Percentiles rank a stretch among this genome's conserved stretches.
These are phyloP conservation scores for Cryptosporidium viatorum DNA, from an alignment of 169 alveolate species.

Conservation along the genomic window DNA sequence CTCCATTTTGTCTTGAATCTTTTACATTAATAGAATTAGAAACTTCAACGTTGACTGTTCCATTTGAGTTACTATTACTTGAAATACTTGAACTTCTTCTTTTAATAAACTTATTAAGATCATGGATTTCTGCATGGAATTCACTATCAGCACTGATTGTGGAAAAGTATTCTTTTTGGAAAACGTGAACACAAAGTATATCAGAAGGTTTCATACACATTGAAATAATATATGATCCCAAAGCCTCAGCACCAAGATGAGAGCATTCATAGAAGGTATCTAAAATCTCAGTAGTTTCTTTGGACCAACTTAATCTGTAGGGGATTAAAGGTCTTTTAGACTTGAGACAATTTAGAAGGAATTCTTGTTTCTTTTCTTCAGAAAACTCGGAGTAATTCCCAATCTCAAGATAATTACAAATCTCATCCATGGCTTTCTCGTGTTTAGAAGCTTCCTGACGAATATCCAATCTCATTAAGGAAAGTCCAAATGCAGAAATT, in stretches of 20 bases:
- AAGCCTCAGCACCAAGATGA: slow-evolving; percentile 82
- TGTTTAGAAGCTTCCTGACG: slow-evolving; percentile 87
- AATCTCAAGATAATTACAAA: slow-evolving; percentile 78
- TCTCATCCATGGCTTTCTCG: slow-evolving; percentile 80
- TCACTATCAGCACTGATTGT: slow-evolving; percentile 74
- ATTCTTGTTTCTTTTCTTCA: slow-evolving; percentile 79
- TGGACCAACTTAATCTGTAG: slow-evolving; percentile 79
- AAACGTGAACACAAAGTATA: slow-evolving; percentile 81
- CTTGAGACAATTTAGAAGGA: slow-evolving; percentile 77
- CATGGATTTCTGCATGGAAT: slow-evolving; percentile 49
- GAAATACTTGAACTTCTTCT: slow-evolving; percentile 14
- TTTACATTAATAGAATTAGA: background rate
- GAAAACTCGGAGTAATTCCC: slow-evolving; percentile 79
- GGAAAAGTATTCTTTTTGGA: slow-evolving; percentile 77
- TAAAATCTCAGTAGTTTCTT: slow-evolving; percentile 79
- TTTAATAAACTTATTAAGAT: slow-evolving; percentile 38
- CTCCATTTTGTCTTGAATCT: background rate
- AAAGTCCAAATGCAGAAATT: slow-evolving; percentile 83
- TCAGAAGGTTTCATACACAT: slow-evolving; percentile 88
- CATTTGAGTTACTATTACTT: background rate
- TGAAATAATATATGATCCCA: slow-evolving; percentile 86
- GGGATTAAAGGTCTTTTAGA: slow-evolving; percentile 83
- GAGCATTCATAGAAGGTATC: slow-evolving; percentile 83
- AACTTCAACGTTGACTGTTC: background rate
- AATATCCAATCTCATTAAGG: slow-evolving; percentile 83